Evolutionary conservation across 2,329 filamentous ascomycete genomes (phyloP), one percentile per base, ranked within the genome.

Genomic region (Beauveria asiatica): DNA sequence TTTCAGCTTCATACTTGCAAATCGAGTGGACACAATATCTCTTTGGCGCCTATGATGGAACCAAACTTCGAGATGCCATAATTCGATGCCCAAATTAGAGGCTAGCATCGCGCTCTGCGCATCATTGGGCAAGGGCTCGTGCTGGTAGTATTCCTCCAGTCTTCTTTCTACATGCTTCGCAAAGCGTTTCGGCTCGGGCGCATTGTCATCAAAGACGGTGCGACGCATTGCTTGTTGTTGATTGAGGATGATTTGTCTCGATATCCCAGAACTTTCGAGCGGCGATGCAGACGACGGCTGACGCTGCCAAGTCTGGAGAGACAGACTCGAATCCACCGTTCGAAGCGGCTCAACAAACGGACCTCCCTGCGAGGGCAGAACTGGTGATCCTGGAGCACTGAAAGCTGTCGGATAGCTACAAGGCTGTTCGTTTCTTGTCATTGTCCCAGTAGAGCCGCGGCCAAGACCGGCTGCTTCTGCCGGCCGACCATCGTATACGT

Each of bases 11-110:
- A 82, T 72, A 42, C 70, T 75, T 41, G 78, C 77, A 6, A 82
- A 70, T 52, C 76, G 76, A 62, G 74, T 72, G 2, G 72, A 72
- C 37, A 79, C 75, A 19, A 73, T 69, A 62, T 82, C 79, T 53
- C 76, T 76, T 54, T 82, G 76, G 33, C 79, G 75, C 21, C 80
- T 77, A 61, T 82, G 78, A 62, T 80, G 76, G 65, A 83, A 83
- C 81, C 81, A 84, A 58, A 80, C 75, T 60, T 81, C 75, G 30
- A 84, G 74, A 63, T 83, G 78, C 52, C 73, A 70, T 3, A 76
- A 74, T 59, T 83, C 79, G 25, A 82, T 76, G 16, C 79, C 78
- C 2, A 83, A 69, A 45, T 79, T 83, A 0, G 81, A 83, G 10
- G 81, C 80, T 46, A 83, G 71, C 66, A 82, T 79, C 45, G 80